Percentiles rank a stretch among this genome's conserved stretches.
These are phyloP conservation scores for Sclerospora graminicola DNA, from an alignment of 352 stramenopile species.

Conservation along the genomic window DNA sequence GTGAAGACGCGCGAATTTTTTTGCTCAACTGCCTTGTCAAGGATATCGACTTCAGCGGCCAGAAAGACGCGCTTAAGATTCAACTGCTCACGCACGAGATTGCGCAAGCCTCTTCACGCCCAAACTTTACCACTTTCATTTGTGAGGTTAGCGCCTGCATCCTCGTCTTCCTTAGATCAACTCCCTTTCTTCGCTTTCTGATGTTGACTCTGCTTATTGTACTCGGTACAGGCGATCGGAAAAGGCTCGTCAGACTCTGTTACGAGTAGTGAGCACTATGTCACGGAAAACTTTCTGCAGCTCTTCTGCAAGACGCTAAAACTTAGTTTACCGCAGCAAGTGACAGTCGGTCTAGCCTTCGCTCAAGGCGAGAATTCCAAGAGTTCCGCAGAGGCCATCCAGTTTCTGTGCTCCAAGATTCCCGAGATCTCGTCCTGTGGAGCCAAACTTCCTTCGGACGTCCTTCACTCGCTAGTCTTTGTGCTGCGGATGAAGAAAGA, in stretches of 20 bases:
- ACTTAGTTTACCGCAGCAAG: slow-evolving; percentile 77
- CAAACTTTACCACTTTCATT: slow-evolving; percentile 88
- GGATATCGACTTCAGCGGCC: slow-evolving; percentile 84
- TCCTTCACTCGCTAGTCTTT: slow-evolving; percentile 78
- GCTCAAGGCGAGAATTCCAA: slow-evolving; percentile 56
- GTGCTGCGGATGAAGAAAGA: slow-evolving; percentile 71
- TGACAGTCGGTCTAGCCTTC: slow-evolving; percentile 77
- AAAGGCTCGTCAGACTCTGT: slow-evolving; percentile 35
- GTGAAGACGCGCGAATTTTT: slow-evolving; percentile 87
- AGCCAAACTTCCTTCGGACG: slow-evolving; percentile 72
- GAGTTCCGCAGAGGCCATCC: slow-evolving; percentile 49
- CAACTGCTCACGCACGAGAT: slow-evolving; percentile 86
- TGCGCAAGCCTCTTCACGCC: slow-evolving; percentile 75
- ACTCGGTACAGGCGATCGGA: slow-evolving; percentile 45
- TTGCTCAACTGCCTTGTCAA: slow-evolving; percentile 86
- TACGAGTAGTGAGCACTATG: slow-evolving; percentile 19
- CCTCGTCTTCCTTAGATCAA: background rate
- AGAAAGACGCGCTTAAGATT: slow-evolving; percentile 86
- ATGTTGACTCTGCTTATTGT: background rate
- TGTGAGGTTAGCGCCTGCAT: slow-evolving; percentile 38
- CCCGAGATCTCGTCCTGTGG: slow-evolving; percentile 75
- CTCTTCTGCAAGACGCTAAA: slow-evolving; percentile 76
- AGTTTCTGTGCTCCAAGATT: slow-evolving; percentile 76
- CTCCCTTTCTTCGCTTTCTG: background rate
- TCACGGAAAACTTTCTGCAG: slow-evolving; percentile 73